Evolutionary conservation across 768 basidiomycete genomes (phyloP).

Genomic region (Hygrocybe coccinea): DNA sequence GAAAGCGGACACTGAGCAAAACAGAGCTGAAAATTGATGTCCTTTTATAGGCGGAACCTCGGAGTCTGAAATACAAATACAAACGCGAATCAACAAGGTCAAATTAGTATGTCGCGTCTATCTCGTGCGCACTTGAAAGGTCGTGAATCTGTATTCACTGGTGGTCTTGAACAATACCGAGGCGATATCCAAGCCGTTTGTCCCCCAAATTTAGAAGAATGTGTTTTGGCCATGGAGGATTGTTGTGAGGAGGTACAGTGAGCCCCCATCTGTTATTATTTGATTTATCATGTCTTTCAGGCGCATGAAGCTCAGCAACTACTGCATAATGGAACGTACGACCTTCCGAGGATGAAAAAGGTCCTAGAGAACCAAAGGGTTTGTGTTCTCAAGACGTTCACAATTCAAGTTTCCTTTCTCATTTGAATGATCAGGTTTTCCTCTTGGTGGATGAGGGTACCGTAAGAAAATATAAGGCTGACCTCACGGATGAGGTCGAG

Average conservation of each 20-base stretch:
- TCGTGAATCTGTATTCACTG: constrained; percentile 67
- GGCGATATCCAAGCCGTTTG: constrained; percentile 61
- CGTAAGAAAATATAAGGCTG: constrained; percentile 68
- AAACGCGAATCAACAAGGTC: background rate
- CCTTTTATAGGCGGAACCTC: constrained; percentile 23
- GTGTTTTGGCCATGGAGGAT: constrained; percentile 73
- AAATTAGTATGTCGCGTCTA: constrained; percentile 45
- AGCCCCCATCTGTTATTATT: background rate
- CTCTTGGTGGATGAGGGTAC: constrained; percentile 68
- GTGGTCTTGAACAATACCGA: constrained; percentile 60
- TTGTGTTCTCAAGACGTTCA: background rate
- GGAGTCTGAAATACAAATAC: constrained; percentile 26
- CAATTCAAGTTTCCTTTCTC: background rate
- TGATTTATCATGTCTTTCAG: constrained; percentile 29
- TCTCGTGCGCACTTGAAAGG: constrained; percentile 51
- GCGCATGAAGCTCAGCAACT: constrained; percentile 64
- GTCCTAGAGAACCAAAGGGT: constrained; percentile 67
- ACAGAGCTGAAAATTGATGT: constrained; percentile 16
- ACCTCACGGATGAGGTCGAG: constrained; percentile 74
- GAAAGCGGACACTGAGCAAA: constrained; percentile 58
- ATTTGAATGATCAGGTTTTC: constrained; percentile 50
- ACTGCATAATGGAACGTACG: constrained; percentile 63
- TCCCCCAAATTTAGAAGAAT: constrained; percentile 68
- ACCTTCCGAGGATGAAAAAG: constrained; percentile 65
- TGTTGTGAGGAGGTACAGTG: constrained; percentile 68